Base-by-base conservation (phyloP, 2,329 filamentous ascomycete genomes). In the Coniochaeta ligniaria region DNA sequence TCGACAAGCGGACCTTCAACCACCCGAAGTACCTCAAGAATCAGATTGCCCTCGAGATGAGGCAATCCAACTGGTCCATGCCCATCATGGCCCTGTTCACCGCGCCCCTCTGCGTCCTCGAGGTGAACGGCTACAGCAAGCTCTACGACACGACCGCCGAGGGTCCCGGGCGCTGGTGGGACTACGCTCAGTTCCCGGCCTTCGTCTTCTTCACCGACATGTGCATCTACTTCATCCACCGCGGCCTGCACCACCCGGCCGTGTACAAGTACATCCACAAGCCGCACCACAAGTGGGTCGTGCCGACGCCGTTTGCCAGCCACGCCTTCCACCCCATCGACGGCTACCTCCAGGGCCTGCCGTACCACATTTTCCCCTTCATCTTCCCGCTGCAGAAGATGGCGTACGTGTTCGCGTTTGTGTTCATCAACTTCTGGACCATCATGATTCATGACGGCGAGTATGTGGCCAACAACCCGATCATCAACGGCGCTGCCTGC, bases 261-360 rank as follows among this genome's bases (percentile, higher is more conserved):
- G 73, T 95, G 67, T 98, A 98, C 84, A 96, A 93, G 80, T 80
- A 81, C 66, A 82, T 97, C 57, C 94, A 98, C 84, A 98, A 98
- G 85, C 89, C 92, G 66, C 94, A 98, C 77, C 94, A 98, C 86
- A 97, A 96, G 80, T 98, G 94, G 94, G 97, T 98, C 76, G 96
- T 97, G 91, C 94, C 94, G 3, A 96, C 92, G 3, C 94, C 94
- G 0, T 97, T 86, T 73, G 93, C 94, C 47, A 92, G 89, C 67
- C 90, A 96, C 72, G 94, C 94, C 61, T 98, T 98, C 83, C 92
- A 98, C 79, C 93, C 94, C 1, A 74, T 97, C 59, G 94, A 98
- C 71, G 94, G 94, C 70, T 97, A 89, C 76, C 83, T 87, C 12
- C 94, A 98, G 79, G 90, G 89, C 63, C 73, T 96, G 55, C 94